Percentiles rank a stretch among this genome's conserved stretches.
Evolutionary conservation across 805 yeast genomes (phyloP).

Genomic region (Yamadazyma olivae): DNA sequence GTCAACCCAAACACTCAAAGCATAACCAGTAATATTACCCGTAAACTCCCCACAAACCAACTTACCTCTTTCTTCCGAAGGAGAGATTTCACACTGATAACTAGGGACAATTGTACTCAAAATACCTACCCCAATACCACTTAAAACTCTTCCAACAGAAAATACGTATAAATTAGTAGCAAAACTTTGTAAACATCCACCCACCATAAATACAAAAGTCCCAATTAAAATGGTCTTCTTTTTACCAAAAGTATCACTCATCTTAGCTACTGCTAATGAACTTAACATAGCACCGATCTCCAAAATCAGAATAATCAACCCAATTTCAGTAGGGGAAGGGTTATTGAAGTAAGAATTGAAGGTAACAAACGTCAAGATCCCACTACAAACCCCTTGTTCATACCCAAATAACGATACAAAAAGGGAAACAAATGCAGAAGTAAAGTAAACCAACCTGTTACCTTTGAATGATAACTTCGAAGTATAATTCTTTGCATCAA

Average conservation of each 20-base stretch:
- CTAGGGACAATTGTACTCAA: conserved; percentile 82
- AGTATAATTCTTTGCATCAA: conserved; percentile 32
- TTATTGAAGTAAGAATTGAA: conserved; percentile 67
- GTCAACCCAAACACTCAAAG: conserved; percentile 84
- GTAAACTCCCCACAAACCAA: conserved; percentile 86
- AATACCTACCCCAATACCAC: conserved; percentile 87
- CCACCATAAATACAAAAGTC: conserved; percentile 70
- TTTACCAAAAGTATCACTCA: conserved; percentile 79
- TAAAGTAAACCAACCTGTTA: conserved; percentile 37
- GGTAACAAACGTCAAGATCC: conserved; percentile 70
- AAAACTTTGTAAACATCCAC: conserved; percentile 72
- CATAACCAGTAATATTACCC: conserved; percentile 80
- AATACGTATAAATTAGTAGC: conserved; percentile 53
- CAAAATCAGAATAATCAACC: conserved; percentile 83
- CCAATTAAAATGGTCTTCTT: conserved; percentile 78
- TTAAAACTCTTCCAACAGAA: conserved; percentile 71
- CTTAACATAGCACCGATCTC: conserved; percentile 86
- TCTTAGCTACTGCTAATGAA: conserved; percentile 71
- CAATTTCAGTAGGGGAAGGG: conserved; percentile 74
- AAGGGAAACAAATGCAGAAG: conserved; percentile 43
- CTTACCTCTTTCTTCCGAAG: conserved; percentile 81
- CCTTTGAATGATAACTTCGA: conserved; percentile 34
- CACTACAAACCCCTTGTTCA: conserved; percentile 83
- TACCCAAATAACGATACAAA: conserved; percentile 40
- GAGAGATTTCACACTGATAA: conserved; percentile 85